These are phyloP conservation scores for Colletotrichum sp. DNA, from an alignment of 2,329 filamentous ascomycete species.

Conservation along the genomic window DNA sequence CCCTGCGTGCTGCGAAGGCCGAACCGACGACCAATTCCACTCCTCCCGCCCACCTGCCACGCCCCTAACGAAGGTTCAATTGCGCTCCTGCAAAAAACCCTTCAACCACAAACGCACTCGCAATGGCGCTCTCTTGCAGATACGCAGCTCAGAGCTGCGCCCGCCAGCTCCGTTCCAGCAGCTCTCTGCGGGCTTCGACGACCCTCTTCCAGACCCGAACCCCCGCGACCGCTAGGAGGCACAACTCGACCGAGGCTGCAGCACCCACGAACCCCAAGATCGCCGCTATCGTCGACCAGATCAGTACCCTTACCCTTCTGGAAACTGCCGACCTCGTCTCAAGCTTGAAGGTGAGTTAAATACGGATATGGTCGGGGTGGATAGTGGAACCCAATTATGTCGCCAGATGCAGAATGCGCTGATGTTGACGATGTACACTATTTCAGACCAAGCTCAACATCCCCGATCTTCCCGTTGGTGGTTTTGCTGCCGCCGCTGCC, in stretches of 20 bases:
- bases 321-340: conserved; percentile 97
- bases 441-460: conserved; percentile 90
- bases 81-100: not conserved
- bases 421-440: not conserved
- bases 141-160: conserved; percentile 69
- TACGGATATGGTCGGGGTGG: not conserved
- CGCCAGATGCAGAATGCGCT: not conserved
- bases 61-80: conserved; percentile 9
- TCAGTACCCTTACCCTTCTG: conserved; percentile 95
- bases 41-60: not conserved
- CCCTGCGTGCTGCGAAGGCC: conserved; percentile 19
- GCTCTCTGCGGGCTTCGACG: conserved; percentile 50
- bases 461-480: conserved; percentile 93
- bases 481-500: conserved; percentile 75
- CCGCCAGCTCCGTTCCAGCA: conserved; percentile 61
- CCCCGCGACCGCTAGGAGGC: conserved; percentile 68
- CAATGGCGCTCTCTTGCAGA: conserved; percentile 68
- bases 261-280: conserved; percentile 84
- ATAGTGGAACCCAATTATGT: not conserved
- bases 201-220: conserved; percentile 52
- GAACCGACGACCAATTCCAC: conserved; percentile 10
- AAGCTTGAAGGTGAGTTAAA: conserved; percentile 79
- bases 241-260: conserved; percentile 83
- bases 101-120: conserved; percentile 27
- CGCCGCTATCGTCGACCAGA: conserved; percentile 92